A percentile compares a stretch with the other conserved stretches of the same genome.
Evolutionary conservation across 441 rosid genomes (phyloP).

Genomic region (Erodium trifolium): DNA sequence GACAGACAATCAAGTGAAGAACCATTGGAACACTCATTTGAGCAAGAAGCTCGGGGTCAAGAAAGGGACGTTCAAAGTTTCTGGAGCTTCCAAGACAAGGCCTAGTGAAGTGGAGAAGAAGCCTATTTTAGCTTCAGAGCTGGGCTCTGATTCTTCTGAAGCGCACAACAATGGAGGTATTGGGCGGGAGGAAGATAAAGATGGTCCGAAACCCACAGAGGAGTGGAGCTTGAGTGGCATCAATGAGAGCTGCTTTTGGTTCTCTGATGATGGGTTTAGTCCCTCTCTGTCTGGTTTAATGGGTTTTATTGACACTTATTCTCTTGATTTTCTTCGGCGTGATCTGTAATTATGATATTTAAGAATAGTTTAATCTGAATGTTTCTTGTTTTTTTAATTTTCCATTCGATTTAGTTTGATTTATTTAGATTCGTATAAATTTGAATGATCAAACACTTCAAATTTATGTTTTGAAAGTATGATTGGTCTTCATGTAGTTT

Average conservation of each 20-base stretch:
- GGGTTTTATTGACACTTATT: slow-evolving; percentile 14
- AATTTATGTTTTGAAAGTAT: too few species aligned
- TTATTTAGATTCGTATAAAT: too few species aligned
- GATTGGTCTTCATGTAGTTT: too few species aligned
- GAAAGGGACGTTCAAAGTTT: slow-evolving; percentile 12
- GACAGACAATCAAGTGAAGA: slow-evolving; percentile 64
- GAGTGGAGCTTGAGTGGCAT: neutral
- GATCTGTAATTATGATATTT: slow-evolving; percentile 5
- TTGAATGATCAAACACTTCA: too few species aligned
- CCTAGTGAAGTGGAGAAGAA: neutral
- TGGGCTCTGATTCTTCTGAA: neutral
- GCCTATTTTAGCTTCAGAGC: neutral
- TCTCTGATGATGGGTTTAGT: slow-evolving; percentile 17
- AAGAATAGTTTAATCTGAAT: neutral
- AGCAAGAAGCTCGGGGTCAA: slow-evolving; percentile 16
- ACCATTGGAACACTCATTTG: slow-evolving; percentile 48
- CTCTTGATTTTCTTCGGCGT: slow-evolving; percentile 20
- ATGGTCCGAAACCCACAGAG: neutral
- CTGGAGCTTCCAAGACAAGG: neutral
- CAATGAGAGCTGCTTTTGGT: slow-evolving; percentile 19
- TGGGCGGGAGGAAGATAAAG: neutral
- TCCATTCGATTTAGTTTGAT: too few species aligned
- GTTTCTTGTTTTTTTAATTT: too few species aligned
- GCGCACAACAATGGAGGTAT: neutral
- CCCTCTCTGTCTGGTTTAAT: slow-evolving; percentile 14